A percentile compares a stretch with the other conserved stretches of the same genome.
phyloP scores from a whole-genome alignment of 768 basidiomycete genomes.

The Astraeus odoratus region DNA sequence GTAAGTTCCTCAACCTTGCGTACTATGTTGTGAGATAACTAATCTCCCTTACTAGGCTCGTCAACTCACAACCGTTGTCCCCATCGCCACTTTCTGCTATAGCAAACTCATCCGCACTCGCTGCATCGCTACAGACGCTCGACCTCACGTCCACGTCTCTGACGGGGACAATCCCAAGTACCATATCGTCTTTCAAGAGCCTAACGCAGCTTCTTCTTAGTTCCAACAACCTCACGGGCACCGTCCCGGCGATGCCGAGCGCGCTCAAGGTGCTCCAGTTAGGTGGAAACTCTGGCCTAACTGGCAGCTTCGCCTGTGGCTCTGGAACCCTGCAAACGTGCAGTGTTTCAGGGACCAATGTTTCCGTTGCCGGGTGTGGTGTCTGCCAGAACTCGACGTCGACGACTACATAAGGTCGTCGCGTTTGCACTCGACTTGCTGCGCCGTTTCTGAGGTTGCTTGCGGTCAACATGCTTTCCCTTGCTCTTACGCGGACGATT shows the following conservation, averaged over 20 bases:
- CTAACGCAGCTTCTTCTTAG: conserved; percentile 35
- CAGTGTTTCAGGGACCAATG: conserved; percentile 16
- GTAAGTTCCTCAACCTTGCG: conserved; percentile 21
- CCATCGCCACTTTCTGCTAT: conserved; percentile 27
- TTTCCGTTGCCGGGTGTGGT: conserved; percentile 17
- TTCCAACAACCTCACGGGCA: conserved; percentile 30
- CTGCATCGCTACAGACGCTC: conserved; percentile 28
- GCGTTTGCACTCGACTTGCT: neutral
- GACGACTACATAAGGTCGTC: neutral
- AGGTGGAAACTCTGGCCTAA: conserved; percentile 31
- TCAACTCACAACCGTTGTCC: conserved; percentile 31
- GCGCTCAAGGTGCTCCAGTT: conserved; percentile 29
- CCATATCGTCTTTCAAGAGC: conserved; percentile 27
- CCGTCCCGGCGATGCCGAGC: conserved; percentile 31
- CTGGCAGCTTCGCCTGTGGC: conserved; percentile 19
- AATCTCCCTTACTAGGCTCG: conserved; percentile 19
- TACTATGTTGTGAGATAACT: neutral
- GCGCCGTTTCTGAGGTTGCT: neutral
- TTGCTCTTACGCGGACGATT: too few species aligned
- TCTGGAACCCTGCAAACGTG: conserved; percentile 13
- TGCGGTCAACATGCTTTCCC: neutral
- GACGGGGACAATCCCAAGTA: conserved; percentile 30
- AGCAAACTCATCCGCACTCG: conserved; percentile 25
- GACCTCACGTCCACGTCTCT: conserved; percentile 36
- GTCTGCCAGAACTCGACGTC: conserved; percentile 15